Base-by-base conservation (phyloP, 495 filamentous ascomycete species). In the Penicillium ochrochloron region DNA sequence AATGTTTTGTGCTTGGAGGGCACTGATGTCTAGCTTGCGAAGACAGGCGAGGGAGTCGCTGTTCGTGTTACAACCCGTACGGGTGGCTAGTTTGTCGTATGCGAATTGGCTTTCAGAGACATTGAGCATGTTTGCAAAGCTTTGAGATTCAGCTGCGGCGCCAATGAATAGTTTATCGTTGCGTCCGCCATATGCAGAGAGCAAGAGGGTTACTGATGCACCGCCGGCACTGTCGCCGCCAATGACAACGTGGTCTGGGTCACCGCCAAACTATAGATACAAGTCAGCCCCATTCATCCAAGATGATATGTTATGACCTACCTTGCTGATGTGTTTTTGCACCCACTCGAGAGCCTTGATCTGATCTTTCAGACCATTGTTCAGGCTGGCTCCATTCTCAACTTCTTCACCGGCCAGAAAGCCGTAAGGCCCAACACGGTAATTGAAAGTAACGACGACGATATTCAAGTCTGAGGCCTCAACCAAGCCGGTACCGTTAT, bases 361-460 rank as follows among this genome's bases (percentile, higher is more conserved):
- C 71, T 93, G 90, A 72, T 93, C 91, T 50, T 87, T 82, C 53
- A 94, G 70, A 0, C 91, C 91, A 65, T 85, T 89, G 67, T 94
- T 93, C 25, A 91, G 67, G 65, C 85, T 85, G 7, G 69, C 78
- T 3, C 81, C 81, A 50, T 81, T 68, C 48, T 79, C 70, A 7
- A 92, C 76, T 60, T 88, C 81, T 21, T 85, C 71, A 55, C 87
- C 84, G 1, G 90, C 88, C 0, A 93, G 78, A 63, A 93, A 93
- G 0, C 91, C 91, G 73, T 85, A 90, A 0, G 89, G 80, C 0
- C 91, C 90, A 15, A 93, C 89, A 7, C 91, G 86, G 65, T 93
- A 93, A 70, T 93, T 93, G 77, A 93, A 88, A 61, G 84, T 90
- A 15, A 94, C 86, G 31, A 93, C 80, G 5, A 93, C 78, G 48